These are phyloP conservation scores for Astrothelium macrocarpum DNA, from an alignment of 495 filamentous ascomycete species.

Conservation along the genomic window DNA sequence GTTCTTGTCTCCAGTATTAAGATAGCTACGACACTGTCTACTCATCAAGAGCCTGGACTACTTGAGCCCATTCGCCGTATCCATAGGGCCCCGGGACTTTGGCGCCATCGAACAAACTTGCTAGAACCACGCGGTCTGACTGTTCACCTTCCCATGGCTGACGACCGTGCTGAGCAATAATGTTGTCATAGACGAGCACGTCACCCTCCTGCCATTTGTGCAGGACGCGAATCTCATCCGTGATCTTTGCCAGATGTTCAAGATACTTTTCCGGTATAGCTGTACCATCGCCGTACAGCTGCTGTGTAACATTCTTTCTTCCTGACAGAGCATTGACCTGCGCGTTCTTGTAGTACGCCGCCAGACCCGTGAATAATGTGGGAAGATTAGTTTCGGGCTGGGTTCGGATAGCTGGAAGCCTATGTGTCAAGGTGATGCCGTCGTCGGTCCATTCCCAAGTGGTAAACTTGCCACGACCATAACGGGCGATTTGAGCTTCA, in stretches of 20 bases:
- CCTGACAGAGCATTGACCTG: conserved; percentile 15
- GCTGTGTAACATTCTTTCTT: conserved; percentile 14
- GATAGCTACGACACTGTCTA: neutral
- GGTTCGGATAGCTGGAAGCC: conserved; percentile 39
- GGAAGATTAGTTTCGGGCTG: conserved; percentile 42
- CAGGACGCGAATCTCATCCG: conserved; percentile 40
- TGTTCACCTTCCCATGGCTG: conserved; percentile 41
- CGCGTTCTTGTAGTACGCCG: conserved; percentile 37
- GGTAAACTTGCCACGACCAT: conserved; percentile 21
- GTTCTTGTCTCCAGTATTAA: neutral
- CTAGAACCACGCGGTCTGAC: conserved; percentile 37
- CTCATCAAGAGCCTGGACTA: conserved; percentile 32
- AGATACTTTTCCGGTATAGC: conserved; percentile 43
- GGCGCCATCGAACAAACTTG: conserved; percentile 35
- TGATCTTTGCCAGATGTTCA: conserved; percentile 37
- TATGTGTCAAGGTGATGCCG: conserved; percentile 34
- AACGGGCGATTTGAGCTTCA: conserved; percentile 42
- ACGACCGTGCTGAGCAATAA: conserved; percentile 40
- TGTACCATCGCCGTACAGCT: conserved; percentile 41
- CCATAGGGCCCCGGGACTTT: conserved; percentile 38
- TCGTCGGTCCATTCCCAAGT: conserved; percentile 44
- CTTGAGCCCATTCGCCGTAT: conserved; percentile 38
- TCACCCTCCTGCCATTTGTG: conserved; percentile 34
- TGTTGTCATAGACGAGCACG: conserved; percentile 41
- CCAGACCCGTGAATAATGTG: conserved; percentile 44